Percentiles rank a stretch among this genome's conserved stretches.
Conservation (phyloP, 2,329 filamentous ascomycete genomes). For the Epichloe glyceriae region DNA sequence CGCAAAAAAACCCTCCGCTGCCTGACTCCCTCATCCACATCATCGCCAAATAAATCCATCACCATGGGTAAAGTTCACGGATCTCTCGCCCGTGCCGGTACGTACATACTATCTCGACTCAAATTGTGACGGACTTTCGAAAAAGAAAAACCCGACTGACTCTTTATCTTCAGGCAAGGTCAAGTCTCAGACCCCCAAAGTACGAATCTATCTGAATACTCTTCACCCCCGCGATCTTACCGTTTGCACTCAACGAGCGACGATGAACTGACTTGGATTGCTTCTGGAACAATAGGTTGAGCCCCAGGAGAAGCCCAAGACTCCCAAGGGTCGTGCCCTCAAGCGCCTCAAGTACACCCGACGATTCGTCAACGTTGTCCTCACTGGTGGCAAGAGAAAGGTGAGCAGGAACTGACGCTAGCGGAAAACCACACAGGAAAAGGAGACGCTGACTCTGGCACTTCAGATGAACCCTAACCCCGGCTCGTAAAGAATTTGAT, state of each 20-base stretch:
- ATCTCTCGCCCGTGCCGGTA: constrained; percentile 75
- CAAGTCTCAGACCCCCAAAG: constrained; percentile 92
- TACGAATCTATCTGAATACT: constrained; percentile 31
- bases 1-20: constrained; percentile 17
- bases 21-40: constrained; percentile 22
- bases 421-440: background rate
- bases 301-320: constrained; percentile 90
- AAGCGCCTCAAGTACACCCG: constrained; percentile 95
- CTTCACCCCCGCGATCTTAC: background rate
- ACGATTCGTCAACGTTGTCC: constrained; percentile 95
- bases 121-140: no score
- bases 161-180: constrained; percentile 60
- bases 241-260: constrained; percentile 8
- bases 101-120: constrained; percentile 7
- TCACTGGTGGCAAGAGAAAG: constrained; percentile 98
- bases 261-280: constrained; percentile 18
- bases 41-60: constrained; percentile 26
- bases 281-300: constrained; percentile 48
- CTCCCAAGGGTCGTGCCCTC: constrained; percentile 90
- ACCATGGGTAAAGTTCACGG: constrained; percentile 91
- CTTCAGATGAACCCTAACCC: constrained; percentile 78
- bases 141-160: background rate
- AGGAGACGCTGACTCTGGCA: constrained; percentile 12
- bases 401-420: constrained; percentile 33
- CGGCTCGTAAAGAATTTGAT: constrained; percentile 41